These are phyloP conservation scores for Paraphaeosphaeria minitans DNA, from an alignment of 2,329 filamentous ascomycete species.

Conservation along the genomic window DNA sequence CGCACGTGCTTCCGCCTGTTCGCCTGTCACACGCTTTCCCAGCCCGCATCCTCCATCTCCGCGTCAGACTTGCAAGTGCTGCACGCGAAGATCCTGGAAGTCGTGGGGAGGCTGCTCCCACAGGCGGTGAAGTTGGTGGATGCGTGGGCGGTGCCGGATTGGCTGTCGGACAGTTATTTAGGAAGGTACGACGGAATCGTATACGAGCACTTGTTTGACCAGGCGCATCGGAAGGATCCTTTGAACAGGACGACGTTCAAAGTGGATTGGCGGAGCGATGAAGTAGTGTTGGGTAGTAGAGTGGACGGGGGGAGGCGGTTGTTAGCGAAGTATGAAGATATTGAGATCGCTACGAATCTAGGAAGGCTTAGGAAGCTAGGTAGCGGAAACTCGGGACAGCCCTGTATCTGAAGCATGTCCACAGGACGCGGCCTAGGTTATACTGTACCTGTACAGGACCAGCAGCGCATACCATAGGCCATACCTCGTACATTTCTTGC, in stretches of 20 bases:
- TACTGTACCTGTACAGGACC: constrained; percentile 26
- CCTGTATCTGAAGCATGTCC: not conserved
- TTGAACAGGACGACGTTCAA: constrained; percentile 59
- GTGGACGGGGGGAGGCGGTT: constrained; percentile 39
- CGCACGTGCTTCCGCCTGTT: constrained; percentile 55
- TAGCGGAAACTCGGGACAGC: not conserved
- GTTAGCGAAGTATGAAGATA: constrained; percentile 15
- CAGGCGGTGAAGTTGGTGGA: constrained; percentile 60
- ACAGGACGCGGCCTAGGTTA: not conserved
- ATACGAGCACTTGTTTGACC: constrained; percentile 59
- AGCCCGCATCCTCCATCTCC: constrained; percentile 50
- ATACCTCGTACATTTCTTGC: not conserved
- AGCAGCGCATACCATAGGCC: not conserved
- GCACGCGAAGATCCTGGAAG: constrained; percentile 48
- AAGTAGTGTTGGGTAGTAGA: constrained; percentile 55
- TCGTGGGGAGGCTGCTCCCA: constrained; percentile 56
- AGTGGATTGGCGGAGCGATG: constrained; percentile 54
- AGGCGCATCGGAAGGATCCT: constrained; percentile 58
- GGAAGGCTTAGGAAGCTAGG: not conserved
- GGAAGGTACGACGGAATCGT: constrained; percentile 59
- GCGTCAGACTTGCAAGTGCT: constrained; percentile 50
- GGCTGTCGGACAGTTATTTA: constrained; percentile 58
- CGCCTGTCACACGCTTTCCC: constrained; percentile 55
- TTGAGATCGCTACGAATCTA: too few species aligned
- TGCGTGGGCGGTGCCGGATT: constrained; percentile 60